These are phyloP conservation scores for Tremella yokohamensis DNA, from an alignment of 768 basidiomycete species.

Conservation along the genomic window DNA sequence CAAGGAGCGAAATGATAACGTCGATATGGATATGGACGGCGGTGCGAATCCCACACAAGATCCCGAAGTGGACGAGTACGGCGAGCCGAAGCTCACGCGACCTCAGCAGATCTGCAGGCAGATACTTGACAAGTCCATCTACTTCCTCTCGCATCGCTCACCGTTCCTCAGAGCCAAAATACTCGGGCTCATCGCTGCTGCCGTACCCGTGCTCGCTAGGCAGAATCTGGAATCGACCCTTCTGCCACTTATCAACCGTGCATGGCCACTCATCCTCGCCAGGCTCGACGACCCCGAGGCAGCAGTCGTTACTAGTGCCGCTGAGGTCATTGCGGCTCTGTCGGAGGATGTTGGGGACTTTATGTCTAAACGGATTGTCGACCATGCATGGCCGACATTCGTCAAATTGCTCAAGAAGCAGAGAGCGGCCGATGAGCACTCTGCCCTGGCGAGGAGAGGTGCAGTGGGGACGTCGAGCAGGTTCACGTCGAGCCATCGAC, in stretches of 20 bases:
- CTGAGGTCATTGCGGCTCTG: constrained; percentile 68
- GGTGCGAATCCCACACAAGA: constrained; percentile 41
- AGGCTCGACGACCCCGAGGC: constrained; percentile 63
- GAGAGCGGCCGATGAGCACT: constrained; percentile 65
- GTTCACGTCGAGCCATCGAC: constrained; percentile 71
- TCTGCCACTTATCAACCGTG: constrained; percentile 76
- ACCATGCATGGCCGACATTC: constrained; percentile 90
- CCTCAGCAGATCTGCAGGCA: constrained; percentile 73
- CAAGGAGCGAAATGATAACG: constrained; percentile 17
- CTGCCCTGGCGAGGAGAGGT: constrained; percentile 58
- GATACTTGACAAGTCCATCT: constrained; percentile 79
- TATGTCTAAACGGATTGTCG: constrained; percentile 80
- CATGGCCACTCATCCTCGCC: constrained; percentile 93
- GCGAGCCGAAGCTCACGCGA: constrained; percentile 59
- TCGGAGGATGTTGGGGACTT: constrained; percentile 70
- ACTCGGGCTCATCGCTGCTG: constrained; percentile 66
- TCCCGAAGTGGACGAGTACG: constrained; percentile 46
- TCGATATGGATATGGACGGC: constrained; percentile 37
- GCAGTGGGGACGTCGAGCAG: constrained; percentile 61
- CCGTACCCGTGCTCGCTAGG: constrained; percentile 62
- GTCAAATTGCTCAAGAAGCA: constrained; percentile 60
- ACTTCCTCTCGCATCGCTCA: constrained; percentile 86
- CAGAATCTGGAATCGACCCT: constrained; percentile 62
- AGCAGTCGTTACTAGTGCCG: constrained; percentile 75
- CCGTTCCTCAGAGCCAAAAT: constrained; percentile 80